phyloP scores from a whole-genome alignment of 306 rosid species.

The Datisca glomerata region DNA sequence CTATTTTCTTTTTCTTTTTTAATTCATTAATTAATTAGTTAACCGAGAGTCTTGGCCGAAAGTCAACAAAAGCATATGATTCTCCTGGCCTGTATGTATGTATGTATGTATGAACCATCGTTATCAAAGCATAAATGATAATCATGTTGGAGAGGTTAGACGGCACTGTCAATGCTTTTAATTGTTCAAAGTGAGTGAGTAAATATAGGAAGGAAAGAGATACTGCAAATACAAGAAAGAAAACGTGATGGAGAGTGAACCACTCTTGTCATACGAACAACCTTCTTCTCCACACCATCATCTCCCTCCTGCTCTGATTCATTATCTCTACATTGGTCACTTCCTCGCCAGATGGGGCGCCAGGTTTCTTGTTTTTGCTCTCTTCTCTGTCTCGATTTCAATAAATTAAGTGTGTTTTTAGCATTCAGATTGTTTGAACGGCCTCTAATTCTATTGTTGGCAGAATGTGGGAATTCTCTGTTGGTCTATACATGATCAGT shows the following conservation, averaged over 20 bases:
- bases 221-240: too few relatives aligned
- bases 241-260: constrained; percentile 15
- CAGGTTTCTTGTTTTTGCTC: constrained; percentile 29
- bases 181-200: too few relatives aligned
- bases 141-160: too few relatives aligned
- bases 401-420: not conserved
- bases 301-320: constrained; percentile 28
- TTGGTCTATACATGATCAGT: constrained; percentile 78
- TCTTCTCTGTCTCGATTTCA: not conserved
- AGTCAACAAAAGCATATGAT: too few relatives aligned
- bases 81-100: too few relatives aligned
- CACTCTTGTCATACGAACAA: constrained; percentile 16
- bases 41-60: too few relatives aligned
- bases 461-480: constrained; percentile 99
- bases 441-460: not conserved
- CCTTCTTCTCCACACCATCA: not conserved
- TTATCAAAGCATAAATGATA: too few relatives aligned
- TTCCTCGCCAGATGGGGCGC: constrained; percentile 80
- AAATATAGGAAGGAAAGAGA: too few relatives aligned
- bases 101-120: too few relatives aligned
- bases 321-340: constrained; percentile 42
- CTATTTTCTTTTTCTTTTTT: too few relatives aligned
- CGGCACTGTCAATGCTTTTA: too few relatives aligned
- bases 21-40: too few relatives aligned
- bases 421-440: not conserved